Base-by-base conservation (phyloP, 1,139 yeast genomes). In the Zygosaccharomyces sapae region DNA sequence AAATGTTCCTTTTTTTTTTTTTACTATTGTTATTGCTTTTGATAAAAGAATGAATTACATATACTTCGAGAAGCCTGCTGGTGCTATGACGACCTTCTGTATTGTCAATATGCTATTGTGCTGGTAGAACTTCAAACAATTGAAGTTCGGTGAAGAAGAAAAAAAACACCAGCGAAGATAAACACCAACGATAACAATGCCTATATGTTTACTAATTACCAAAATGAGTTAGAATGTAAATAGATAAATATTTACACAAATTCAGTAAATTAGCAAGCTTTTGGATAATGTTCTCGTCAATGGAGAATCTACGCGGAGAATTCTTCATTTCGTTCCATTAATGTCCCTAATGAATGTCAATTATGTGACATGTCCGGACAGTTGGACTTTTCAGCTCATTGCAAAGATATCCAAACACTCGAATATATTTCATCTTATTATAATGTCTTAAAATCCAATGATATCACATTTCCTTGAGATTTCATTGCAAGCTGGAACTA, bases 171-270 rank as follows among this genome's bases (percentile, higher is more conserved):
- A 24, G 13, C 4, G n/a, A 19, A 16, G 5, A 35, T 29, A 42
- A 34, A 31, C 25, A 22, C 27, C 46, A 20, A 37, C 31, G n/a
- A 31, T 16, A 22, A 25, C 46, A 20, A 37, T 20, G n/a, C 8
- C 19, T 16, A 12, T 5, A 25, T 37, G 40, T 37, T 37, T 37
- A 37, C 31, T 19, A 10, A 5, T 37, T 37, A 37, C 40, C 12
- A 7, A 19, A 37, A 37, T 22, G 29, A 22, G 12, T n/a, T 13
- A 24, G 9, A 10, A 37, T 37, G 31, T 37, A 37, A 37, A 37
- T 37, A 30, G 9, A 37, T 24, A 37, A 37, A n/a, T 12, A 24
- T 8, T 37, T 24, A 37, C 40, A 30, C 30, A 37, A 25, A n/a
- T 16, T 18, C 29, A 22, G 30, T 37, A 20, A n/a, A 10, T 24